These are phyloP conservation scores for Simplicillium sp. DNA, from an alignment of 2,329 filamentous ascomycete genomes.

Conservation along the genomic window DNA sequence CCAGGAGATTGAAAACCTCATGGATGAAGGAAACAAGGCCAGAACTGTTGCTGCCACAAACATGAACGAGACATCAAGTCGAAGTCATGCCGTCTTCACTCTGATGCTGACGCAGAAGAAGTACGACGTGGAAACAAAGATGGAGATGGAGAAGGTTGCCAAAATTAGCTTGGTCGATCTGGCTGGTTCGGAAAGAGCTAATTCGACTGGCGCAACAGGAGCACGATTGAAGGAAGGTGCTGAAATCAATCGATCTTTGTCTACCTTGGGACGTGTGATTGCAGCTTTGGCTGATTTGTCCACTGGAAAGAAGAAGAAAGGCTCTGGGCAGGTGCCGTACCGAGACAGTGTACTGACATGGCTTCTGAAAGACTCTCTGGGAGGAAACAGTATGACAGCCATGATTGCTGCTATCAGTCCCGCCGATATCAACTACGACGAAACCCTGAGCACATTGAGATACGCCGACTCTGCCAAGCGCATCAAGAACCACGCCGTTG, in stretches of 20 bases:
- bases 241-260: conserved; percentile 95
- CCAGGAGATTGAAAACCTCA: conserved; percentile 89
- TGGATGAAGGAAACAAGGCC: conserved; percentile 99
- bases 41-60: conserved; percentile 96
- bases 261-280: conserved; percentile 94
- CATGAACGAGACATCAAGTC: conserved; percentile 99
- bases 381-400: conserved; percentile 97
- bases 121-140: conserved; percentile 82
- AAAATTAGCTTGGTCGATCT: conserved; percentile 98
- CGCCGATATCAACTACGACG: conserved; percentile 97
- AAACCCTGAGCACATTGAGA: conserved; percentile 87
- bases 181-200: conserved; percentile 93
- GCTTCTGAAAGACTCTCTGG: conserved; percentile 92
- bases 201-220: conserved; percentile 92
- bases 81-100: conserved; percentile 97
- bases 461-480: conserved; percentile 97
- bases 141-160: conserved; percentile 95
- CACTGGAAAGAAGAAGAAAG: conserved; percentile 72
- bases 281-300: conserved; percentile 88
- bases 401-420: conserved; percentile 99
- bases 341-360: conserved; percentile 95
- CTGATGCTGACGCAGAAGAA: conserved; percentile 91
- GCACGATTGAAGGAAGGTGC: conserved; percentile 94
- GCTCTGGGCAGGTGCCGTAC: conserved; percentile 73
- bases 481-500: conserved; percentile 99